These are phyloP conservation scores for Thalassiosira exigua DNA, from an alignment of 352 stramenopile species.

Conservation along the genomic window DNA sequence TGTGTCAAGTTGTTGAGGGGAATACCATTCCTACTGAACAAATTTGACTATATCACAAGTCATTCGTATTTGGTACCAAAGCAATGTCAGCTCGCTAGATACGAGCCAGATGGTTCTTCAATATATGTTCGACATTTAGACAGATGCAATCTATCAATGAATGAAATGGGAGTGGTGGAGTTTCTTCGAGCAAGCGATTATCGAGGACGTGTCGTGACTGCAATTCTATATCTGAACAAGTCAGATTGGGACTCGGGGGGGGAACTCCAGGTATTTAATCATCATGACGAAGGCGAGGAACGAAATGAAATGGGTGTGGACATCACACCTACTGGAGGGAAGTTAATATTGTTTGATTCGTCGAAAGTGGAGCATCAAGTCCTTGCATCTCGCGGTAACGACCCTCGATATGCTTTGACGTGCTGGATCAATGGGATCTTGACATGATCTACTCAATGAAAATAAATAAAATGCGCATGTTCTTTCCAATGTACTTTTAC, in stretches of 20 bases:
- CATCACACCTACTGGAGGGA: conserved; percentile 38
- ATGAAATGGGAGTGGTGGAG: conserved; percentile 41
- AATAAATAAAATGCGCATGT: too few species aligned
- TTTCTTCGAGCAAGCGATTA: conserved; percentile 46
- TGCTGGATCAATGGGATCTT: conserved; percentile 42
- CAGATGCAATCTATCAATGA: conserved; percentile 30
- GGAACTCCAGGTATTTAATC: conserved; percentile 33
- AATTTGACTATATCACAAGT: conserved; percentile 14
- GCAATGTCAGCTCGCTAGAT: conserved; percentile 51
- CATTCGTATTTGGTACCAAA: conserved; percentile 30
- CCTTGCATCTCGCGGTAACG: conserved; percentile 20
- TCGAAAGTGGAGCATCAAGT: conserved; percentile 43
- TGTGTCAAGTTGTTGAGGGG: conserved; percentile 37
- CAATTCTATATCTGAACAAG: conserved; percentile 54
- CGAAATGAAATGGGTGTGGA: conserved; percentile 14
- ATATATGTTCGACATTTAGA: conserved; percentile 50
- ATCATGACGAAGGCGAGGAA: conserved; percentile 2
- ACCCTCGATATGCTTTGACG: conserved; percentile 41
- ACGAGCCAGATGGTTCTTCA: conserved; percentile 29
- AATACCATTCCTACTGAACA: conserved; percentile 13
- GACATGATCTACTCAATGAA: not conserved
- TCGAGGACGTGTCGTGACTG: conserved; percentile 38
- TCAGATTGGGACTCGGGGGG: conserved; percentile 38
- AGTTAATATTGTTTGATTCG: conserved; percentile 49
- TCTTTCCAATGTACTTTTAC: too few species aligned